Evolutionary conservation across 176 grass and related monocot species (phyloP).

Genomic region (Bothriochloa decipiens): DNA sequence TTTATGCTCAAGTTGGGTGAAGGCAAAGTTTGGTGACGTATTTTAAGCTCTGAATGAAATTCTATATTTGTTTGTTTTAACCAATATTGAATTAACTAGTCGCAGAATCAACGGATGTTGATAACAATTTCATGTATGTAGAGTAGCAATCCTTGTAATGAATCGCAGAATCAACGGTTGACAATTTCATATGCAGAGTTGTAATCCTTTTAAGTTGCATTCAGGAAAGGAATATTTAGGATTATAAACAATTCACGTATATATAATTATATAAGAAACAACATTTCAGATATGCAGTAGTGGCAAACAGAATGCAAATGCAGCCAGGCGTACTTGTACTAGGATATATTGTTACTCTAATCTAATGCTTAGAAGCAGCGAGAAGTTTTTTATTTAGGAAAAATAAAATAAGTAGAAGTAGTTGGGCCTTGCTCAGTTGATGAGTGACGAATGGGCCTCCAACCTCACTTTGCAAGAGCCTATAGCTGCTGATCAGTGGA

Average conservation of each 20-base stretch:
- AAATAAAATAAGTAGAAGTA: background rate
- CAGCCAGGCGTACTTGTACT: background rate
- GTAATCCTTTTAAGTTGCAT: background rate
- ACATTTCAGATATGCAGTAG: background rate
- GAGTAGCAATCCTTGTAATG: too few relatives aligned
- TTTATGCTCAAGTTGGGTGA: background rate
- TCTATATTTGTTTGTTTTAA: background rate
- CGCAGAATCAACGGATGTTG: background rate
- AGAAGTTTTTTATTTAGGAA: background rate
- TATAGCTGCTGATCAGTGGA: background rate
- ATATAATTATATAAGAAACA: background rate
- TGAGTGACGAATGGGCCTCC: background rate
- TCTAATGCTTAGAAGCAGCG: background rate
- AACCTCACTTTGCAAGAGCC: background rate
- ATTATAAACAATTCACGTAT: background rate
- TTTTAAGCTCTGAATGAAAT: background rate
- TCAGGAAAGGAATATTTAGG: background rate
- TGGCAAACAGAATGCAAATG: background rate
- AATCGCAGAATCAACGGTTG: background rate
- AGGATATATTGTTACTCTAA: background rate
- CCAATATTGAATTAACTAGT: background rate
- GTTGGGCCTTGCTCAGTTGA: background rate
- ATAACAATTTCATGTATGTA: background rate
- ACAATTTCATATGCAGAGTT: background rate
- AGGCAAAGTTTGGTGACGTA: background rate